Evolutionary conservation across 2,329 filamentous ascomycete species (phyloP).

Genomic region (Cercospora nicotianae): DNA sequence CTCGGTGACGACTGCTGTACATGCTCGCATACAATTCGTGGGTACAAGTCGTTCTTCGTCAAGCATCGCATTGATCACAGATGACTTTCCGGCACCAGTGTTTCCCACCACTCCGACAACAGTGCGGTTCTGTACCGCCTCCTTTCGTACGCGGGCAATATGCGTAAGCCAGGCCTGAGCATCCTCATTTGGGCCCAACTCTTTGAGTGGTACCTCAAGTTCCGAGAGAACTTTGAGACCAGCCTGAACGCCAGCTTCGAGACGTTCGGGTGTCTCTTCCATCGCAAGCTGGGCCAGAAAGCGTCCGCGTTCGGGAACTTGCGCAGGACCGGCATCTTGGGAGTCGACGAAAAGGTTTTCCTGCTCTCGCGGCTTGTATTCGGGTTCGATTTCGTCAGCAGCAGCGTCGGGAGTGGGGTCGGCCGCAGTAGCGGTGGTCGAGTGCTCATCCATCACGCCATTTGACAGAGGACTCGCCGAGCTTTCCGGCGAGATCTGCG

Average conservation of each 20-base stretch:
- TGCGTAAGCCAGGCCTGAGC: constrained; percentile 44
- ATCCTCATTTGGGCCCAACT: constrained; percentile 34
- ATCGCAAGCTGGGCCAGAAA: constrained; percentile 39
- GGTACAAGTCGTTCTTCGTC: constrained; percentile 60
- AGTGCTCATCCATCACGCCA: neutral
- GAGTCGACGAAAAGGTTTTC: constrained; percentile 21
- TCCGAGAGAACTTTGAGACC: constrained; percentile 41
- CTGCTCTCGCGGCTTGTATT: constrained; percentile 21
- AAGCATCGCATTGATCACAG: constrained; percentile 63
- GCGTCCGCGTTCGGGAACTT: constrained; percentile 17
- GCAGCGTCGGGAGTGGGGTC: neutral
- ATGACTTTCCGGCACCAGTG: constrained; percentile 63
- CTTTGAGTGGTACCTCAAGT: constrained; percentile 38
- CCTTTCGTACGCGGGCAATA: constrained; percentile 46
- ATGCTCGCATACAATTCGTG: constrained; percentile 62
- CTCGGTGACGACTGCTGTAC: constrained; percentile 62
- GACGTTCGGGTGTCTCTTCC: constrained; percentile 36
- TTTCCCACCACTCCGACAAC: constrained; percentile 61
- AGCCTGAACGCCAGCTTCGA: constrained; percentile 44
- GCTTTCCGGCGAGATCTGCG: neutral
- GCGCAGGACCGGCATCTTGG: constrained; percentile 4
- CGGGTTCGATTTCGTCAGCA: constrained; percentile 5
- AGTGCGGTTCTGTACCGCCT: constrained; percentile 44
- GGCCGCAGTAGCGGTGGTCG: neutral
- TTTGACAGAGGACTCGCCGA: neutral